Evolutionary conservation across 148 eudicot genomes (phyloP), one percentile per base, ranked within the genome.

Genomic region (Dysphania ambrosioides): DNA sequence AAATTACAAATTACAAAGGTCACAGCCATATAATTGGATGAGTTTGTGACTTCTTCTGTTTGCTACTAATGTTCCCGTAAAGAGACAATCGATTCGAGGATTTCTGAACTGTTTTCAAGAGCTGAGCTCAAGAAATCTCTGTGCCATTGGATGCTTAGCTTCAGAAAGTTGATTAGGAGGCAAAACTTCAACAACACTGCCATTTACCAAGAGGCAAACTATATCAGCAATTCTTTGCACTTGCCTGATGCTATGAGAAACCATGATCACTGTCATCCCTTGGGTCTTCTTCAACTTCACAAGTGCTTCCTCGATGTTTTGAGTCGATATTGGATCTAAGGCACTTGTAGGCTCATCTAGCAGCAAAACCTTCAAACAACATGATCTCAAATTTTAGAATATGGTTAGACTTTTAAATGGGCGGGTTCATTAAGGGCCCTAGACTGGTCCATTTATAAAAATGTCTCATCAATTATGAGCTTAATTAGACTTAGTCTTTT

Each of bases 291-390:
- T 80, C 65, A 80, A 53, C 30, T 76, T 80, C 57, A 76, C 57
- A 7, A 80, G 68, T 9, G 79, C 83, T 10, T 80, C 83, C 58
- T 80, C 83, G 60, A 80, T 80, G 70, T 80, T 80, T 60, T 80
- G 83, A 4, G 83, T 80, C 38, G 83, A 80, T 72, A 80, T 80
- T 6, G 83, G 83, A 31, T 80, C 83, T 59, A 80, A 60, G 0
- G 83, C 83, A 36, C 83, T 80, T 60, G 83, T 80, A 0, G 83
- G 83, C 66, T 80, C 83, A 23, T 80, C 83, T 31, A 80, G 49
- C 56, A 80, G 55, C 70, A 80, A 66, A 27, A 80, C 83, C 83
- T 80, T 58, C 68, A 55, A 47, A 47, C 53, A 47, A 47, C n/a
- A n/a, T n/a, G n/a, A n/a, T n/a, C 53, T 47, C 4, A 12, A 47